These are phyloP conservation scores for Talaromyces islandicus DNA, from an alignment of 2,329 filamentous ascomycete genomes.

Conservation along the genomic window DNA sequence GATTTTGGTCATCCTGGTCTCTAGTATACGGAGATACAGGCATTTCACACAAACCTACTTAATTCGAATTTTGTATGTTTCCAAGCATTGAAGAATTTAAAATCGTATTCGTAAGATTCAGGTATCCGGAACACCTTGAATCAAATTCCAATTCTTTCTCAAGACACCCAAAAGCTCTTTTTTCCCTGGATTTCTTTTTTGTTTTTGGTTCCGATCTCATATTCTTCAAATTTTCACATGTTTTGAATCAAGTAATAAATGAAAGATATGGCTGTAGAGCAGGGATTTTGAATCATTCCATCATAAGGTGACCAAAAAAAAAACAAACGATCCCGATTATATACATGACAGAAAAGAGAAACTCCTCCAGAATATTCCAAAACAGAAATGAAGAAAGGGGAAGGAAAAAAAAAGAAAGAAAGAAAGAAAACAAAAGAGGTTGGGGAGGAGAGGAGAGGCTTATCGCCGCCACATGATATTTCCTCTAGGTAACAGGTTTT, in stretches of 20 bases:
- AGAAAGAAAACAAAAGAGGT: neutral
- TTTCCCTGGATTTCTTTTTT: neutral
- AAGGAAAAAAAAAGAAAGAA: neutral
- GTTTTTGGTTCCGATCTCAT: no score
- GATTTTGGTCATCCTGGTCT: neutral
- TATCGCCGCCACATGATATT: slow-evolving; percentile 11
- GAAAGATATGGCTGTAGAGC: neutral
- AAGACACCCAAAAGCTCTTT: neutral
- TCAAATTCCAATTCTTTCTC: neutral
- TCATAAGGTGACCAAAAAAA: neutral
- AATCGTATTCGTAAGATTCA: neutral
- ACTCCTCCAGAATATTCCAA: neutral
- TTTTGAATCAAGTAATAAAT: neutral
- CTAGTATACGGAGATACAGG: neutral
- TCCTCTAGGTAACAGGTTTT: slow-evolving; percentile 8
- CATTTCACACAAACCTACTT: neutral
- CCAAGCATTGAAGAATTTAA: no score
- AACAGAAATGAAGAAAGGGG: neutral
- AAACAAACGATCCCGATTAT: neutral
- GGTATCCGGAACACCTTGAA: neutral
- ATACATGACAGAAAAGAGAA: neutral
- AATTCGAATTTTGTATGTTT: neutral
- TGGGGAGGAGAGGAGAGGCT: neutral
- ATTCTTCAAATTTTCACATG: no score
- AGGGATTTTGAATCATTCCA: neutral